These are phyloP conservation scores for Xylariaceae sp. DNA, from an alignment of 2,329 filamentous ascomycete species.

Conservation along the genomic window DNA sequence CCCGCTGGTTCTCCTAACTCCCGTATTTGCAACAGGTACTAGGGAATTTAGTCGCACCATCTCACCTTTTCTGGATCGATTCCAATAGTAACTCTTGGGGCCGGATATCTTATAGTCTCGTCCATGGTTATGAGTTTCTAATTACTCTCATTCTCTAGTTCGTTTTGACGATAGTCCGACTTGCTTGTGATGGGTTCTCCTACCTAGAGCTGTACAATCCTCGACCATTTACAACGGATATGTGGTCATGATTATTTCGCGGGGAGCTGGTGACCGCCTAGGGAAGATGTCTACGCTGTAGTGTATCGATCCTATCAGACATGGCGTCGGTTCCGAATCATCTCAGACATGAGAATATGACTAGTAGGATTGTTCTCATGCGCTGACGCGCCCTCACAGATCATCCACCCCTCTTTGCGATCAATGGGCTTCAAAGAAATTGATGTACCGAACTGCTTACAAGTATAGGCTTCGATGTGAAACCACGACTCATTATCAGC, in stretches of 20 bases:
- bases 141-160: neutral
- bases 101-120: constrained; percentile 4
- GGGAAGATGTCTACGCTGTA: too few relatives aligned
- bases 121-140: neutral
- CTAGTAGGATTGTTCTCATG: too few relatives aligned
- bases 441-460: constrained; percentile 6
- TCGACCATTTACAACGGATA: too few relatives aligned
- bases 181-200: neutral
- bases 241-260: too few relatives aligned
- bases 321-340: too few relatives aligned
- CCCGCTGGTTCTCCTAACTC: neutral
- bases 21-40: neutral
- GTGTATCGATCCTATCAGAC: too few relatives aligned
- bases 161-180: neutral
- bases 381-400: too few relatives aligned
- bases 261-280: too few relatives aligned
- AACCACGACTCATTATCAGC: neutral
- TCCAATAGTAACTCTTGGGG: constrained; percentile 12
- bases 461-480: neutral
- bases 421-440: neutral
- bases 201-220: too few relatives aligned
- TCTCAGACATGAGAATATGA: too few relatives aligned
- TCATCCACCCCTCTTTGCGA: neutral
- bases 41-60: constrained; percentile 9
- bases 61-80: constrained; percentile 13